phyloP scores from a whole-genome alignment of 257 asterid genomes.

The Parsonsia alboflavescens region DNA sequence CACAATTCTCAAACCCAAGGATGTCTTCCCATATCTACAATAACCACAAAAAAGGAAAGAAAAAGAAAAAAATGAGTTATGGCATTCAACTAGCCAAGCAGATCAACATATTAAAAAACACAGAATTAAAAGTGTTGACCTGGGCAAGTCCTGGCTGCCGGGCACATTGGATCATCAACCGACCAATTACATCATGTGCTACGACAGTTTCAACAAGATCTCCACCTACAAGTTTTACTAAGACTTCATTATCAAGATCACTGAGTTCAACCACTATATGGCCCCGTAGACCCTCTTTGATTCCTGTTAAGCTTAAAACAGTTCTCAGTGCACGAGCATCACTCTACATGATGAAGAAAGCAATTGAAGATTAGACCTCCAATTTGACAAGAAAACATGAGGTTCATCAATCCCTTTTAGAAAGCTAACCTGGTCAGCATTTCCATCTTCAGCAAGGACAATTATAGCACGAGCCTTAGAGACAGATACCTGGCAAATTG shows the following conservation, averaged over 20 bases:
- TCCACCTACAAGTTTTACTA: constrained; percentile 87
- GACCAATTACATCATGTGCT: constrained; percentile 90
- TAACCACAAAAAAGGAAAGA: constrained; percentile 13
- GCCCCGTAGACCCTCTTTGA: constrained; percentile 77
- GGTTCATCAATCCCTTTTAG: constrained; percentile 20
- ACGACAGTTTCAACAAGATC: constrained; percentile 92
- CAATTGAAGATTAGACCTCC: constrained; percentile 19
- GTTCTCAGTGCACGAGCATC: constrained; percentile 94
- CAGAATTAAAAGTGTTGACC: constrained; percentile 40
- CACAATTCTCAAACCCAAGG: constrained; percentile 90
- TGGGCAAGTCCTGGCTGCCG: constrained; percentile 97
- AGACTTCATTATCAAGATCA: constrained; percentile 89
- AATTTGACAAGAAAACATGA: constrained; percentile 16
- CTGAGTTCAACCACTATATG: constrained; percentile 88
- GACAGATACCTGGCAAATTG: constrained; percentile 65
- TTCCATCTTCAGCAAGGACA: constrained; percentile 94
- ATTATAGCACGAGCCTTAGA: constrained; percentile 89
- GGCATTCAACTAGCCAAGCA: not conserved
- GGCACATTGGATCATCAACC: constrained; percentile 94
- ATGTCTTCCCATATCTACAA: constrained; percentile 91
- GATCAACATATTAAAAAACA: not conserved
- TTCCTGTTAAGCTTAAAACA: constrained; percentile 88
- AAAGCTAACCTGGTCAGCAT: constrained; percentile 72
- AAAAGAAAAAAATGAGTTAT: constrained; percentile 6
- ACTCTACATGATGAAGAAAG: constrained; percentile 50